These are phyloP conservation scores for Sphagnum fallax DNA, from an alignment of 228 moss, liverwort and hornwort genomes.

Conservation along the genomic window DNA sequence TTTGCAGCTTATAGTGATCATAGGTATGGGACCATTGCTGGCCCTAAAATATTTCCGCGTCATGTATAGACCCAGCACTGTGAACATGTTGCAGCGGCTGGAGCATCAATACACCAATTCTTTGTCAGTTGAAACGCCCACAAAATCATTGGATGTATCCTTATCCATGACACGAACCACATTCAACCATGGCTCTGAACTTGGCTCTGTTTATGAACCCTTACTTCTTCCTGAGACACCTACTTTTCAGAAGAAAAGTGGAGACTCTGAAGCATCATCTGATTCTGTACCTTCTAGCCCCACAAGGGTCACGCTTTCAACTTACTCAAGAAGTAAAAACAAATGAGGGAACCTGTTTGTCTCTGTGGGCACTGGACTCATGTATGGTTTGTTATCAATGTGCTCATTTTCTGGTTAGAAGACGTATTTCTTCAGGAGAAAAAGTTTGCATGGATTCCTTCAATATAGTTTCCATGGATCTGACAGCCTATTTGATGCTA, in stretches of 20 bases:
- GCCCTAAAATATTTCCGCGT: conserved; percentile 80
- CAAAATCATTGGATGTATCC: conserved; percentile 36
- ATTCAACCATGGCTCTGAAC: conserved; percentile 37
- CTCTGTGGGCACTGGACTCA: too few relatives aligned
- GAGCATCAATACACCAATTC: conserved; percentile 35
- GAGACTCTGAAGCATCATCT: conserved; percentile 17
- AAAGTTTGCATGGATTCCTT: too few relatives aligned
- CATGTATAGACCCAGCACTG: conserved; percentile 71
- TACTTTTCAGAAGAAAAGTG: conserved; percentile 14
- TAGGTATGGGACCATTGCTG: conserved; percentile 82
- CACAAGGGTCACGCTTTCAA: conserved; percentile 18
- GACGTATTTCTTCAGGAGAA: too few relatives aligned
- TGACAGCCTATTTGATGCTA: too few relatives aligned
- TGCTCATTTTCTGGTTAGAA: too few relatives aligned
- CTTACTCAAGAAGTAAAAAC: conserved; percentile 31
- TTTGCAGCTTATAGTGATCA: conserved; percentile 62
- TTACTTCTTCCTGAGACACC: conserved; percentile 57
- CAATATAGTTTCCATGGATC: too few relatives aligned
- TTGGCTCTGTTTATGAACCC: conserved; percentile 69
- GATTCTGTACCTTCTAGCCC: conserved; percentile 35
- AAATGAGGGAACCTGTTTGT: conserved; percentile 18
- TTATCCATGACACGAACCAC: conserved; percentile 26
- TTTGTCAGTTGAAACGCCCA: conserved; percentile 37
- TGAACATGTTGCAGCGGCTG: conserved; percentile 70
- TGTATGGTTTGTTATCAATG: too few relatives aligned